phyloP scores from a whole-genome alignment of 2,329 filamentous ascomycete genomes.

The Diaporthe amygdali region DNA sequence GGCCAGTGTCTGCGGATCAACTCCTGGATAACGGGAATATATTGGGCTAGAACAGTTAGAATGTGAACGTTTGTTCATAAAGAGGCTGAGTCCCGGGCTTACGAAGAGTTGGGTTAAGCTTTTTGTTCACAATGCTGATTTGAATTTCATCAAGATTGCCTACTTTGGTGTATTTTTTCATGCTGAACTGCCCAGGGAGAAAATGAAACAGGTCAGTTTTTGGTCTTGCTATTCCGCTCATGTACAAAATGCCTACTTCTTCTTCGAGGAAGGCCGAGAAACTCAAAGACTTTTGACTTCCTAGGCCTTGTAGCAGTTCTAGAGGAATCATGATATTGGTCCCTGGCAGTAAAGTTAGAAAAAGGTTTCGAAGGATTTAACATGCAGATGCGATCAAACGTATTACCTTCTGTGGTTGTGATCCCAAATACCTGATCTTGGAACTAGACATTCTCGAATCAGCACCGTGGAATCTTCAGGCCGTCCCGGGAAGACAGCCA shows the following conservation, averaged over 20 bases:
- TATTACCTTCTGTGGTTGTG: background rate
- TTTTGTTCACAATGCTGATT: background rate
- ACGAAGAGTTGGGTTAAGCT: background rate
- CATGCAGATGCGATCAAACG: no score
- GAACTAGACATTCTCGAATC: background rate
- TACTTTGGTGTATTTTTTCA: background rate
- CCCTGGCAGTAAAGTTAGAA: background rate
- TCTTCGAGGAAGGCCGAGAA: background rate
- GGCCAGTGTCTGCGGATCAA: background rate
- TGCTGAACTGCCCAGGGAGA: background rate
- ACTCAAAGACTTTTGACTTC: background rate
- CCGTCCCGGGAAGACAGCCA: no score
- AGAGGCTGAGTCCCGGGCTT: background rate
- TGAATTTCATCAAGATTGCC: background rate
- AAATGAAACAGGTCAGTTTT: background rate
- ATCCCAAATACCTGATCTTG: background rate
- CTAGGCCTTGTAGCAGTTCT: background rate
- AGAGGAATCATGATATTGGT: background rate
- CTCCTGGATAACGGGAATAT: background rate
- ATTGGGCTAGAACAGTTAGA: background rate
- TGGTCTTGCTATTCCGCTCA: accelerated
- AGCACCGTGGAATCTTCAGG: background rate
- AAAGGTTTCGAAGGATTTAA: background rate
- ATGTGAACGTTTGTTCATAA: accelerated
- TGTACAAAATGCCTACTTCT: background rate